phyloP scores from a whole-genome alignment of 148 eudicot species.

The Amaranthus palmeri region DNA sequence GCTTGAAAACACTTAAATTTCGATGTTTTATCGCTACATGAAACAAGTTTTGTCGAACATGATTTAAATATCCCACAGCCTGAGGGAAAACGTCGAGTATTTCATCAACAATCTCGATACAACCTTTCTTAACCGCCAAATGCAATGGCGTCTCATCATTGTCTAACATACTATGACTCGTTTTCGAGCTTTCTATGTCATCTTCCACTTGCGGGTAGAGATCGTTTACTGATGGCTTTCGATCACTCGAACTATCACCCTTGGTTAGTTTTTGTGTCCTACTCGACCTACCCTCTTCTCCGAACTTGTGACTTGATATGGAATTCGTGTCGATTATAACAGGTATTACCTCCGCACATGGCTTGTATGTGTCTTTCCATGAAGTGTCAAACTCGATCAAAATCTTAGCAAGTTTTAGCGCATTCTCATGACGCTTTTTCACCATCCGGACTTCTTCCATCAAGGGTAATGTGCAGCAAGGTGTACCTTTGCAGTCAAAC shows the following conservation, averaged over 20 bases:
- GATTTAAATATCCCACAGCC: slow-evolving; percentile 8
- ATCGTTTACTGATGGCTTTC: neutral
- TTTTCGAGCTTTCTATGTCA: neutral
- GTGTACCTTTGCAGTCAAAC: neutral
- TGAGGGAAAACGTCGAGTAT: neutral
- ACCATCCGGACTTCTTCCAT: neutral
- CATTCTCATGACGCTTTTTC: slow-evolving; percentile 3
- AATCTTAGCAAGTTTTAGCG: neutral
- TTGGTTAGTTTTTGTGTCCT: too few relatives aligned
- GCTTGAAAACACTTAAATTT: neutral
- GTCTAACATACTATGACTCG: neutral
- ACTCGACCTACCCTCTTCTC: neutral
- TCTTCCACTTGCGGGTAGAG: neutral
- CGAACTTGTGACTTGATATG: neutral
- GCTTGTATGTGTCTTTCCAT: slow-evolving; percentile 7
- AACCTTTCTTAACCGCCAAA: slow-evolving; percentile 1
- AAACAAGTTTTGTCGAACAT: neutral
- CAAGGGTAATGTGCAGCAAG: neutral
- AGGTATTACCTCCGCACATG: slow-evolving; percentile 7
- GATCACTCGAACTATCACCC: neutral
- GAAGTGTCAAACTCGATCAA: slow-evolving; percentile 5
- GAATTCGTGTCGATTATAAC: neutral
- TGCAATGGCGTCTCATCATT: slow-evolving; percentile 5
- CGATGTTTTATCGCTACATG: slow-evolving; percentile 8
- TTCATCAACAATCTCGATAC: slow-evolving; percentile 4